A percentile compares a stretch with the other conserved stretches of the same genome.
Conservation (phyloP, 148 eudicot species). For the Chenopodium album region DNA sequence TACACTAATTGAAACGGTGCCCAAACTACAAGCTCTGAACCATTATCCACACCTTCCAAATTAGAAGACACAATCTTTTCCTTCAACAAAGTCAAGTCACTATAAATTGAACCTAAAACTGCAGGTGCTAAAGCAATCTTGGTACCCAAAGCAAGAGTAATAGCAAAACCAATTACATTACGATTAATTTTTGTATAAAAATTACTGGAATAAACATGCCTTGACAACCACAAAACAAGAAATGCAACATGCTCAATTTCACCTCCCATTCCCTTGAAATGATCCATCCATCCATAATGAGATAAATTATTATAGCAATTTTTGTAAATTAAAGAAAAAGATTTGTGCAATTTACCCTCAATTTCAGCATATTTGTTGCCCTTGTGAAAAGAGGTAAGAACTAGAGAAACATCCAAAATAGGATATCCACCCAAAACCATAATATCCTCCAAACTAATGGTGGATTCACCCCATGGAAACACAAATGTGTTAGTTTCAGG, state of each 20-base stretch:
- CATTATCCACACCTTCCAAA: neutral
- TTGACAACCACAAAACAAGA: slow-evolving; percentile 39
- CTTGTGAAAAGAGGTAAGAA: too few relatives aligned
- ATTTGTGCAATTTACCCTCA: too few relatives aligned
- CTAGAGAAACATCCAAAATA: slow-evolving; percentile 14
- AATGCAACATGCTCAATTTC: slow-evolving; percentile 36
- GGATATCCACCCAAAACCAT: slow-evolving; percentile 37
- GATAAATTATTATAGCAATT: too few relatives aligned
- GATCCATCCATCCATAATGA: slow-evolving; percentile 26
- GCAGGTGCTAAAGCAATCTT: slow-evolving; percentile 25
- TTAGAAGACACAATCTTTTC: neutral
- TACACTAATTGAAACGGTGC: slow-evolving; percentile 37
- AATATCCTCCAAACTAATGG: slow-evolving; percentile 40
- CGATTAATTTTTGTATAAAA: neutral
- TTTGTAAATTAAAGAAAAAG: too few relatives aligned
- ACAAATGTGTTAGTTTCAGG: slow-evolving; percentile 30
- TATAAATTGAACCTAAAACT: slow-evolving; percentile 35
- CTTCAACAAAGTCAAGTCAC: slow-evolving; percentile 25
- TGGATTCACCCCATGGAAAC: slow-evolving; percentile 35
- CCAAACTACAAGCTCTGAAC: slow-evolving; percentile 10
- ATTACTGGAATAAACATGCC: slow-evolving; percentile 21
- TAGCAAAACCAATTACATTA: slow-evolving; percentile 27
- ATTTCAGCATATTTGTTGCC: too few relatives aligned
- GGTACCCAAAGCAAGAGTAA: slow-evolving; percentile 26
- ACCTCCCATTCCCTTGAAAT: slow-evolving; percentile 16